Evolutionary conservation across 106 monocot genomes (phyloP).

Genomic region (Platanthera zijinensis): DNA sequence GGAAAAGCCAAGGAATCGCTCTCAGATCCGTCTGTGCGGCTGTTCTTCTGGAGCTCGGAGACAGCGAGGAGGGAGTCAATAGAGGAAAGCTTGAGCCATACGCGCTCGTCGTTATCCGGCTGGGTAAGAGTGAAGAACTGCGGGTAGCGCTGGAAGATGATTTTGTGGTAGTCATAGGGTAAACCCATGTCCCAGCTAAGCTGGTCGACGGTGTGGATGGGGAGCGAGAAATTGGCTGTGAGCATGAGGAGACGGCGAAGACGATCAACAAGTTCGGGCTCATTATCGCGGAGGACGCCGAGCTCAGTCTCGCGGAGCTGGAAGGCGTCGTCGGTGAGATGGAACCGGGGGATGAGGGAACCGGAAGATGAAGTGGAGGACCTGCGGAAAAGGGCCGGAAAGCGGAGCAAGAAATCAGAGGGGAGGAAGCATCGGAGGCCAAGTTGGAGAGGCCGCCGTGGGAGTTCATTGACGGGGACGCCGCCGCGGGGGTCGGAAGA

Average conservation of each 20-base stretch:
- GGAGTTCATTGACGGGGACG: constrained; percentile 9
- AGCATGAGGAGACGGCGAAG: constrained; percentile 69
- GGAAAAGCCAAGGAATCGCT: constrained; percentile 41
- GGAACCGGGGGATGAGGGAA: constrained; percentile 17
- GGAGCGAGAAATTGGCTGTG: constrained; percentile 29
- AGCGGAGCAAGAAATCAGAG: constrained; percentile 37
- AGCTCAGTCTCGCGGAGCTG: constrained; percentile 31
- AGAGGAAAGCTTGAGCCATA: constrained; percentile 45
- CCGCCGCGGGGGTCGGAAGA: constrained; percentile 13
- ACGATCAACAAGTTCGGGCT: constrained; percentile 49
- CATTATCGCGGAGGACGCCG: constrained; percentile 11
- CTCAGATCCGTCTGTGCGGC: background rate
- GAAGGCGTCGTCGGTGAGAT: constrained; percentile 41
- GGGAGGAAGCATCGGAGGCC: constrained; percentile 3
- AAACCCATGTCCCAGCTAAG: constrained; percentile 80
- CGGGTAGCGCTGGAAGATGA: constrained; percentile 39
- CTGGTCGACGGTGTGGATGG: constrained; percentile 59
- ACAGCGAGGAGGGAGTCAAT: constrained; percentile 53
- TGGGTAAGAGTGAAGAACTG: constrained; percentile 27
- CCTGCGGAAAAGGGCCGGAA: constrained; percentile 52
- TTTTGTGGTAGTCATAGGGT: constrained; percentile 24
- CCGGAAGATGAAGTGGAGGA: background rate
- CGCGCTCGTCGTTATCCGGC: constrained; percentile 30
- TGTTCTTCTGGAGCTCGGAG: constrained; percentile 39
- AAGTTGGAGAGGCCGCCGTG: constrained; percentile 3